These are phyloP conservation scores for Scutellaria baicalensis DNA, from an alignment of 257 asterid genomes.

Conservation along the genomic window DNA sequence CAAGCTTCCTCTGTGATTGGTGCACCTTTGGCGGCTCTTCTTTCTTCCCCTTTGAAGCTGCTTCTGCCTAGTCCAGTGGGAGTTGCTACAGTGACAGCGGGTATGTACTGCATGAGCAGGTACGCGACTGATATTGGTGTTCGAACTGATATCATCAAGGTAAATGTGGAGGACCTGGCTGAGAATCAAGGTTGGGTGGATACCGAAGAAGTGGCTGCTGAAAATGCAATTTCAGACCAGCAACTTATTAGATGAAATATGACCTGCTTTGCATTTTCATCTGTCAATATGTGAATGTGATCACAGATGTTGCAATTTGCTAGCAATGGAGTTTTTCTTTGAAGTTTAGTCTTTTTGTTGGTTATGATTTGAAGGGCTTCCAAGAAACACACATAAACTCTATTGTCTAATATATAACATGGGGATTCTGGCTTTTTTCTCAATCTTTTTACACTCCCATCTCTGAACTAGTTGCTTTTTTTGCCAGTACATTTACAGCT, in stretches of 20 bases:
- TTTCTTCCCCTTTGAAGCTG: conserved; percentile 64
- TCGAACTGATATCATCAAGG: conserved; percentile 60
- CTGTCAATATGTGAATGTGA: neutral
- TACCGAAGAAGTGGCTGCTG: conserved; percentile 20
- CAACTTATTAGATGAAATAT: conserved; percentile 26
- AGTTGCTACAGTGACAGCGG: conserved; percentile 70
- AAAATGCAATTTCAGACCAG: conserved; percentile 16
- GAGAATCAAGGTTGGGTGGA: conserved; percentile 37
- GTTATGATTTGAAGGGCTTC: neutral
- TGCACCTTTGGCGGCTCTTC: conserved; percentile 74
- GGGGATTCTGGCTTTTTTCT: conserved; percentile 7
- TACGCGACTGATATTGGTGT: conserved; percentile 81
- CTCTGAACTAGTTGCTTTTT: conserved; percentile 36
- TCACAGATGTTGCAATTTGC: neutral
- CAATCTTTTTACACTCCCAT: conserved; percentile 7
- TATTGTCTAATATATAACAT: neutral
- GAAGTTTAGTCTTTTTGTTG: neutral
- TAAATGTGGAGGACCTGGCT: conserved; percentile 69
- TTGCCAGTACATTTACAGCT: conserved; percentile 39
- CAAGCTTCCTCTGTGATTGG: conserved; percentile 75
- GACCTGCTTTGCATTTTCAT: neutral
- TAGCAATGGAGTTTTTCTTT: neutral
- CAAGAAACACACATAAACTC: neutral
- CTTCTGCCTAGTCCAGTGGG: conserved; percentile 71
- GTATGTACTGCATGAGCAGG: conserved; percentile 80